Percentiles rank a stretch among this genome's conserved stretches.
Conservation (phyloP, 768 basidiomycete species). For the Peribolospora kevripleyi region DNA sequence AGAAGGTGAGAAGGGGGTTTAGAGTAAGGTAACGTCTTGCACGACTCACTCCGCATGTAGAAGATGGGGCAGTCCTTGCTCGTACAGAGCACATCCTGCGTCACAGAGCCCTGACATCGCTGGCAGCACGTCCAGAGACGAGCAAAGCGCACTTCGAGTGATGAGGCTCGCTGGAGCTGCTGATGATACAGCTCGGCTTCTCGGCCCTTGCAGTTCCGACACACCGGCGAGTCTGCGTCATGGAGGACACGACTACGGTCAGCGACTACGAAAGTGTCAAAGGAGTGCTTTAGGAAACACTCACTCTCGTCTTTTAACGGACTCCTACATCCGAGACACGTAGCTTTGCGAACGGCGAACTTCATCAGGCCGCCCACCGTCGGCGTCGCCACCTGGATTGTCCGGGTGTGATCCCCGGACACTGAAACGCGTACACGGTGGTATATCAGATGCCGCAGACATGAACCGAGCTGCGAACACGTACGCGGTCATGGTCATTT, state of each 20-base stretch:
- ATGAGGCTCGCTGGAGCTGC: conserved; percentile 36
- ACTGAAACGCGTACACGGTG: conserved; percentile 28
- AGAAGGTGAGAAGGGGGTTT: too few species aligned
- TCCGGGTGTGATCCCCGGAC: conserved; percentile 81
- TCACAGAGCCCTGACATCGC: conserved; percentile 90
- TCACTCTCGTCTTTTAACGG: conserved; percentile 32
- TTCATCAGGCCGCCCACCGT: conserved; percentile 95
- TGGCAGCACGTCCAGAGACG: conserved; percentile 97
- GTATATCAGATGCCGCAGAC: not conserved
- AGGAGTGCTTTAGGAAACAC: not conserved
- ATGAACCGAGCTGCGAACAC: not conserved
- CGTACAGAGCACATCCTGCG: conserved; percentile 78
- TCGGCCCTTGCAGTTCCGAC: conserved; percentile 67
- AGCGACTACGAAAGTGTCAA: not conserved
- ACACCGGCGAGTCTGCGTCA: conserved; percentile 59
- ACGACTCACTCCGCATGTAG: conserved; percentile 48
- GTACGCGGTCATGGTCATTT: not conserved
- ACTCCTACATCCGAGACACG: conserved; percentile 87
- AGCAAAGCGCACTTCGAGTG: conserved; percentile 70
- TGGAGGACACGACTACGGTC: not conserved
- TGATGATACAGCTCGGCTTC: conserved; percentile 82
- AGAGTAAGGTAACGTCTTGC: too few species aligned
- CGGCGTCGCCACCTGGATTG: conserved; percentile 88
- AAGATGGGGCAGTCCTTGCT: conserved; percentile 97
- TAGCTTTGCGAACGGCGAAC: conserved; percentile 85